Conservation (phyloP, 2,329 filamentous ascomycete species). For the Colletotrichum lupini region DNA sequence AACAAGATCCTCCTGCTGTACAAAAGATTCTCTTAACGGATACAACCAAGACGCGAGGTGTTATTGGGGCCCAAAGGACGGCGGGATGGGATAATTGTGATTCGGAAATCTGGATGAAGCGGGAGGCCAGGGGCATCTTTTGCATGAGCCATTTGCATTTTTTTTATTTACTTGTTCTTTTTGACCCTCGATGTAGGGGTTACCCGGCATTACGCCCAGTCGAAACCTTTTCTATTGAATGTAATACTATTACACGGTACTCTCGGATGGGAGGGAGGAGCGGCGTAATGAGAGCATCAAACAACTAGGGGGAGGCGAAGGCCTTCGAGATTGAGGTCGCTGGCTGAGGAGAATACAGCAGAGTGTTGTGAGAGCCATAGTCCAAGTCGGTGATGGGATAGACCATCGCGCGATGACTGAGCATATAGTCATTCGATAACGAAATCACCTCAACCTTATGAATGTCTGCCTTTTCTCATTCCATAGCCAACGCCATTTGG, state of each 20-base stretch:
- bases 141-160: constrained; percentile 15
- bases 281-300: not conserved
- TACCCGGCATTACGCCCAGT: not conserved
- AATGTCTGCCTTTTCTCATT: not conserved
- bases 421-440: not conserved
- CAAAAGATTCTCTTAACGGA: not conserved
- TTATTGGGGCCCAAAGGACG: constrained; percentile 1
- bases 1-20: constrained; percentile 13
- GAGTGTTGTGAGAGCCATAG: not conserved
- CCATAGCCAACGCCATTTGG: not conserved
- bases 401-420: not conserved
- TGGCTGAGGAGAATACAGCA: not conserved
- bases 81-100: not conserved
- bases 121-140: constrained; percentile 9
- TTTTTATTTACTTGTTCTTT: not conserved
- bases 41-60: constrained; percentile 16
- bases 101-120: constrained; percentile 6
- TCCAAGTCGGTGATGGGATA: not conserved
- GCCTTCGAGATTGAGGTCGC: not conserved
- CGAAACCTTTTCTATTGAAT: constrained; percentile 8
- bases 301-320: not conserved
- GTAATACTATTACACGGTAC: constrained; percentile 25
- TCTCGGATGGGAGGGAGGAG: constrained; percentile 4
- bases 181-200: not conserved
- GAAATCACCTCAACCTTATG: not conserved